phyloP scores from a whole-genome alignment of 495 filamentous ascomycete genomes.

The Xylaria longipes region DNA sequence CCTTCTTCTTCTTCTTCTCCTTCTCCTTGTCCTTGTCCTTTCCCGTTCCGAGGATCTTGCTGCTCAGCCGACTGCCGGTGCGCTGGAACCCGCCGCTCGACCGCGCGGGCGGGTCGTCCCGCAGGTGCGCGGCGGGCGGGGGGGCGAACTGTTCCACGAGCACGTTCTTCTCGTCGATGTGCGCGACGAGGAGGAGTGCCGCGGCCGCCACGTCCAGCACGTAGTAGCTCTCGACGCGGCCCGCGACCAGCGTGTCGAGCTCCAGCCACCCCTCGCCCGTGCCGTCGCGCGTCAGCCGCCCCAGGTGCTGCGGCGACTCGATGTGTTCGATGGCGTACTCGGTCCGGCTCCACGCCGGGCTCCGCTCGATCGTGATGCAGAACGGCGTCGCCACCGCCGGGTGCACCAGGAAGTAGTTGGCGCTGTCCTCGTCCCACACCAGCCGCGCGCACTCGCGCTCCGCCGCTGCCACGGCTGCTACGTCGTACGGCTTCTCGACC shows the following conservation, averaged over 20 bases:
- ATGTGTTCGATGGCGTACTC: constrained; percentile 70
- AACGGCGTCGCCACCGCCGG: constrained; percentile 68
- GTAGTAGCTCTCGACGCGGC: constrained; percentile 66
- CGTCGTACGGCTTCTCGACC: constrained; percentile 67
- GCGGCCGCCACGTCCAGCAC: constrained; percentile 76
- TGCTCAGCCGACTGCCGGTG: constrained; percentile 39
- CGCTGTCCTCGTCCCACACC: constrained; percentile 68
- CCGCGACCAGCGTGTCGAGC: constrained; percentile 58
- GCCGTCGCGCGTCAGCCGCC: constrained; percentile 58
- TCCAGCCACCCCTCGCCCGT: constrained; percentile 59
- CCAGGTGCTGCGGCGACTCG: constrained; percentile 59
- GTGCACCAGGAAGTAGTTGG: constrained; percentile 74
- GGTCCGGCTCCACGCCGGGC: constrained; percentile 58
- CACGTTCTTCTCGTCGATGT: constrained; percentile 60
- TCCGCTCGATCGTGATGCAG: constrained; percentile 57
- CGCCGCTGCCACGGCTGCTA: constrained; percentile 67
- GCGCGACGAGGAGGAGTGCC: constrained; percentile 72
- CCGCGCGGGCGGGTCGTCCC: constrained; percentile 11
- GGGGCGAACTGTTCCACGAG: constrained; percentile 59
- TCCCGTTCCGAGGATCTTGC: constrained; percentile 25
- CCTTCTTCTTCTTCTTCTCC: constrained; percentile 26
- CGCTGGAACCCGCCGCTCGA: constrained; percentile 32
- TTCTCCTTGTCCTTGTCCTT: constrained; percentile 27
- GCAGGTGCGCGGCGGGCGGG: constrained; percentile 47
- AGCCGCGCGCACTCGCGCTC: constrained; percentile 75